Percentiles rank a stretch among this genome's conserved stretches.
These are phyloP conservation scores for Rhododendron ferrugineum DNA, from an alignment of 148 eudicot genomes.

Conservation along the genomic window DNA sequence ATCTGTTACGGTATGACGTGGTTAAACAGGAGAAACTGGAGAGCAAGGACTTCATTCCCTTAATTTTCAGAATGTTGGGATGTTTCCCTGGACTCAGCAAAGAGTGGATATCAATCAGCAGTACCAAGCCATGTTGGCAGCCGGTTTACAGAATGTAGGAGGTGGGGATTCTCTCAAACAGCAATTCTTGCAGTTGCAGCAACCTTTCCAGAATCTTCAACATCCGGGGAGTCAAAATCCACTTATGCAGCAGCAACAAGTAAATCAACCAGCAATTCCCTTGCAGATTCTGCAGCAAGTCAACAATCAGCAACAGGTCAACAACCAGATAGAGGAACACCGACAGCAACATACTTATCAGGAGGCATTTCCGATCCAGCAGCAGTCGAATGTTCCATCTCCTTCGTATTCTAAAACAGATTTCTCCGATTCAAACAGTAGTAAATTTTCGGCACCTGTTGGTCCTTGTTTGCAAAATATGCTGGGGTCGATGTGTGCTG, in stretches of 20 bases:
- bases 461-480: slow-evolving; percentile 53
- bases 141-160: slow-evolving; percentile 59
- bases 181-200: slow-evolving; percentile 78
- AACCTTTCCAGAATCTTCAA: slow-evolving; percentile 70
- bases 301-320: slow-evolving; percentile 38
- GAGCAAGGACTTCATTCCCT: slow-evolving; percentile 73
- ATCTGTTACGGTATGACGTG: slow-evolving; percentile 63
- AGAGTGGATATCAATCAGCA: slow-evolving; percentile 77
- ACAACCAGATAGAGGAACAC: slow-evolving; percentile 39
- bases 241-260: slow-evolving; percentile 51
- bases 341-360: slow-evolving; percentile 49
- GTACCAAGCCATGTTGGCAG: slow-evolving; percentile 81
- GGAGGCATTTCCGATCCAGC: slow-evolving; percentile 57
- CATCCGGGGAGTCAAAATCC: slow-evolving; percentile 55
- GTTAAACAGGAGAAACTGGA: slow-evolving; percentile 74
- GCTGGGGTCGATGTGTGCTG: slow-evolving; percentile 52
- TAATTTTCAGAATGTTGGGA: slow-evolving; percentile 63
- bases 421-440: slow-evolving; percentile 24
- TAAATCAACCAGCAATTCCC: slow-evolving; percentile 46
- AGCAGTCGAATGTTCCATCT: slow-evolving; percentile 38
- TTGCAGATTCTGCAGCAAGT: slow-evolving; percentile 46
- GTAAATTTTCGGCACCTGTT: slow-evolving; percentile 35
- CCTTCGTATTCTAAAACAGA: slow-evolving; percentile 64
- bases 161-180: slow-evolving; percentile 59
- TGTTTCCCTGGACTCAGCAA: slow-evolving; percentile 88